Conservation (phyloP, 257 asterid genomes). For the Lycium barbarum region DNA sequence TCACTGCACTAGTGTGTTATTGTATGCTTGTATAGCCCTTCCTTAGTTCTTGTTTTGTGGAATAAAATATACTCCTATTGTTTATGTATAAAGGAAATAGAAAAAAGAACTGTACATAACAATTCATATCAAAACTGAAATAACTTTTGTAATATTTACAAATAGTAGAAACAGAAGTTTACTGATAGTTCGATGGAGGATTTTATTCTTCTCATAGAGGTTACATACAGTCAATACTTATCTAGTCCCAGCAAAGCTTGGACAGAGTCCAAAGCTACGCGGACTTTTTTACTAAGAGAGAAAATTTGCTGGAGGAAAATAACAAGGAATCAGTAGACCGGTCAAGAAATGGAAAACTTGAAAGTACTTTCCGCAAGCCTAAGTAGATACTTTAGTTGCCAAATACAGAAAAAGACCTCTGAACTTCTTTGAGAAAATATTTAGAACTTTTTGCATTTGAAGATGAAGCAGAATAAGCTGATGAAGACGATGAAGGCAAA, state of each 20-base stretch:
- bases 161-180: neutral
- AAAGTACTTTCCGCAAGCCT: neutral
- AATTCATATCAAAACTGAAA: neutral
- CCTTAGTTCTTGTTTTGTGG: conserved; percentile 1
- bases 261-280: neutral
- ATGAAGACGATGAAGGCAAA: neutral
- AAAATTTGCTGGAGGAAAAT: neutral
- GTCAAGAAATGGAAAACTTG: neutral
- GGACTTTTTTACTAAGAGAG: neutral
- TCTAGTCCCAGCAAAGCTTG: conserved; percentile 24
- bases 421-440: conserved; percentile 34
- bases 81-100: neutral
- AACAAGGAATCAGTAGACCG: neutral
- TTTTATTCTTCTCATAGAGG: neutral
- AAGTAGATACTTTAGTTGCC: conserved; percentile 19
- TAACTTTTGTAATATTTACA: neutral
- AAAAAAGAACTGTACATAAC: neutral
- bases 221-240: conserved; percentile 8
- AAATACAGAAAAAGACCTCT: conserved; percentile 34
- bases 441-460: conserved; percentile 13
- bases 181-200: neutral
- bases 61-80: neutral
- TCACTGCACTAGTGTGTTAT: neutral
- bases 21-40: neutral
- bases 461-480: neutral